A percentile compares a stretch with the other conserved stretches of the same genome.
phyloP scores from a whole-genome alignment of 495 filamentous ascomycete species.

The Neurospora sp. region DNA sequence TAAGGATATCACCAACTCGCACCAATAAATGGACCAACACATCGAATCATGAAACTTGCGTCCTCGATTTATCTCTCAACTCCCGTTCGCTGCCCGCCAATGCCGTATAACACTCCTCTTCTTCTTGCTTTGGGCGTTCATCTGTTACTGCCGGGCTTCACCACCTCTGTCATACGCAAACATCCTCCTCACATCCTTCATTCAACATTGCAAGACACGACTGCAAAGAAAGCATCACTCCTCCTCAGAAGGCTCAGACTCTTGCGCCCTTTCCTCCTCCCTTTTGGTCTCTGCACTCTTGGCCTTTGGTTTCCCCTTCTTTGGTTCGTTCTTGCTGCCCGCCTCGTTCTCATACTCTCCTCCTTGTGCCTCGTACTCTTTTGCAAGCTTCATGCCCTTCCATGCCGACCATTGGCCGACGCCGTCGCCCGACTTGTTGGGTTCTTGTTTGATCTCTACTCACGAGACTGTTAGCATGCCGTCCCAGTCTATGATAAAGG shows the following conservation, averaged over 20 bases:
- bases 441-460: constrained; percentile 37
- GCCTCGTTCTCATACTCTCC: constrained; percentile 43
- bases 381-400: constrained; percentile 46
- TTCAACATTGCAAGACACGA: no score
- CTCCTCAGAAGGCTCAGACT: not conserved
- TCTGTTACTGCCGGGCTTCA: not conserved
- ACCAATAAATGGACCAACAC: not conserved
- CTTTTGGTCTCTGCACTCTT: constrained; percentile 25
- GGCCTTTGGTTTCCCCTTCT: constrained; percentile 35
- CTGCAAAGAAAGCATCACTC: constrained; percentile 4
- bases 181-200: not conserved
- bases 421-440: constrained; percentile 45
- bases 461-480: constrained; percentile 5
- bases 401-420: constrained; percentile 48
- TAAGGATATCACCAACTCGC: not conserved
- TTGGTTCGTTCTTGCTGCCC: constrained; percentile 42
- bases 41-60: not conserved
- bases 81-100: not conserved
- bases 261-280: not conserved
- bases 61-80: not conserved
- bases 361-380: constrained; percentile 45
- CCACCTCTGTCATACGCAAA: not conserved
- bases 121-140: not conserved
- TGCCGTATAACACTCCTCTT: not conserved
- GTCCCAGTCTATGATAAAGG: not conserved